Base-by-base conservation (phyloP, 1,284 basidiomycete species). In the Ceratobasidium sp. region DNA sequence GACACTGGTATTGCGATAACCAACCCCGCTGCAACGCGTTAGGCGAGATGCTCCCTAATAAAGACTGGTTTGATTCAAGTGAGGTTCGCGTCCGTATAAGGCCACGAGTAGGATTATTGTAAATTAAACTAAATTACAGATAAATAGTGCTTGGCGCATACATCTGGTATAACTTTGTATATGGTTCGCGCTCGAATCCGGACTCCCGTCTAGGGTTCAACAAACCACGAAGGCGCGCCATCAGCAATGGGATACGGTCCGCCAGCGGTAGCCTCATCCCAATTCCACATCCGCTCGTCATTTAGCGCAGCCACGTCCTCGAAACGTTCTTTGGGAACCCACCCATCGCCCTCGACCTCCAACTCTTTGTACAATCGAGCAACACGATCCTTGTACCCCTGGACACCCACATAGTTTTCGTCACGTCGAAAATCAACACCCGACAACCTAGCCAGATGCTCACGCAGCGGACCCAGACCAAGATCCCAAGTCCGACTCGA, bases 141-240 rank as follows among this genome's bases (percentile, higher is more conserved):
- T 47, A 47, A 47, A 47, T 47, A 47, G 22, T 22, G 7, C 22
- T 47, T 20, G 20, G 45, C n/a, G 45, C 45, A 47, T 47, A 47
- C 45, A 47, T 47, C 10, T 40, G 38, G 17, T 40, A 40, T 40
- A 40, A 7, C 17, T 8, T 8, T 40, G 8, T 8, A 8, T 17
- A 8, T 8, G 38, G 38, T 8, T 8, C 38, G 17, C 38, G 8
- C 7, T 47, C 45, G 13, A 47, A 22, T 47, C 10, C 10, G 7
- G 10, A n/a, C n/a, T n/a, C 43, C 32, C 8, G 25, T 47, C 27
- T 43, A 54, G 17, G 25, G 32, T 8, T 42, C 25, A 4, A 65
- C 62, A 32, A 65, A 65, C 62, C 62, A 65, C 12, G 62, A 65
- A 42, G 62, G 62, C 1, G 62, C 62, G n/a, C 62, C 62, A 31